phyloP scores from a whole-genome alignment of 129 eudicot genomes.

The Pittosporum tobira region DNA sequence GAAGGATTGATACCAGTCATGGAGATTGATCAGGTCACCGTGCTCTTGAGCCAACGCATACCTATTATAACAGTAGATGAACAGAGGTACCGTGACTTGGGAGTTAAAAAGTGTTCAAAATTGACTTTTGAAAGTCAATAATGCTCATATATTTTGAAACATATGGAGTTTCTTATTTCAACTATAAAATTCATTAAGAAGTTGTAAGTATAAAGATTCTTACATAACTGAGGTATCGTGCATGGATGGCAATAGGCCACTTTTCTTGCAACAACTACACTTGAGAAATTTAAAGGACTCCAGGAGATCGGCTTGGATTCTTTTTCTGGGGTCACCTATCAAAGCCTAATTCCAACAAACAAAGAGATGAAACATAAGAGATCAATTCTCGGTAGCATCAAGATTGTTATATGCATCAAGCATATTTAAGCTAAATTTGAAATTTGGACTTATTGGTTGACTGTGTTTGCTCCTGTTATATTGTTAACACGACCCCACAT shows the following conservation, averaged over 20 bases:
- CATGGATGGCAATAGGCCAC: slow-evolving; percentile 56
- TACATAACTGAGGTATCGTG: slow-evolving; percentile 80
- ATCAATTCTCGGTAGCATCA: neutral
- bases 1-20: slow-evolving; percentile 85
- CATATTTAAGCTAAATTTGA: no score
- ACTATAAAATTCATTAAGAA: no score
- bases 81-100: neutral
- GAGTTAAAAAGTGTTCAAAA: neutral
- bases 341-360: slow-evolving; percentile 35
- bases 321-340: slow-evolving; percentile 81
- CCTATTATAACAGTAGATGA: slow-evolving; percentile 36
- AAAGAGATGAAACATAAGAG: slow-evolving; percentile 7
- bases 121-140: no score
- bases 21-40: slow-evolving; percentile 87
- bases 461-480: no score
- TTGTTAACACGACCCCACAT: no score
- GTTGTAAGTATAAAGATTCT: slow-evolving; percentile 11
- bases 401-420: neutral
- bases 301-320: slow-evolving; percentile 77
- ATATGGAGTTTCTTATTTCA: neutral
- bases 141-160: no score
- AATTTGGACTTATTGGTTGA: no score
- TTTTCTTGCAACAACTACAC: slow-evolving; percentile 79
- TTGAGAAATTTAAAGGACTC: slow-evolving; percentile 55
- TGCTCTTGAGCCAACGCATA: slow-evolving; percentile 85